phyloP scores from a whole-genome alignment of 2,329 filamentous ascomycete genomes.

The Sporothrix phasma region DNA sequence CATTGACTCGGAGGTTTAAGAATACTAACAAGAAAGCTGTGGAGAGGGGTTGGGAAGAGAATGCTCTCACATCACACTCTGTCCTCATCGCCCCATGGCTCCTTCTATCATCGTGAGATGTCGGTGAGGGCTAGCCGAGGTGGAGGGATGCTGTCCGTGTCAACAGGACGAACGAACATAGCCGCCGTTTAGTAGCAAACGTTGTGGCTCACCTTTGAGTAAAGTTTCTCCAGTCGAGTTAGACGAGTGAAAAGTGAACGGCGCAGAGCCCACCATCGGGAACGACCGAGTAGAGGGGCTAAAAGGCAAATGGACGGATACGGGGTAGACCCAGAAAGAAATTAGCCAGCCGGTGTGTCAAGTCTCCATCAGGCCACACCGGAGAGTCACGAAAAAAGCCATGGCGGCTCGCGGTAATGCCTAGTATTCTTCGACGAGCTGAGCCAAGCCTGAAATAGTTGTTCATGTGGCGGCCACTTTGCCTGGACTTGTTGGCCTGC shows the following conservation, averaged over 20 bases:
- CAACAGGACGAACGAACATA: background rate
- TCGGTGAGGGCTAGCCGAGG: background rate
- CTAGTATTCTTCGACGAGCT: too few species aligned
- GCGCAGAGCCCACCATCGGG: background rate
- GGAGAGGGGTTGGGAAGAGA: background rate
- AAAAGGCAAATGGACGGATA: background rate
- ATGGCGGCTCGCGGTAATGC: background rate
- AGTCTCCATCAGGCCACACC: background rate
- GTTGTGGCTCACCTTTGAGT: too few species aligned
- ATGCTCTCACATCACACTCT: background rate
- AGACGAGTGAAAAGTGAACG: background rate
- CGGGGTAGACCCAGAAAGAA: background rate
- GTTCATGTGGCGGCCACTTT: too few species aligned
- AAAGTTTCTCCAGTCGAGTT: too few species aligned
- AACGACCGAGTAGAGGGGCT: background rate
- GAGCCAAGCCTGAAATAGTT: background rate
- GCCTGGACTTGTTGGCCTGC: background rate
- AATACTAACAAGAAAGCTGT: background rate
- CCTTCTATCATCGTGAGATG: conserved; percentile 1
- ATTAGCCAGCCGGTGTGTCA: background rate
- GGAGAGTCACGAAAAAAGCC: background rate
- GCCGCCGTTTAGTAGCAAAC: background rate
- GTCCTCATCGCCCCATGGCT: background rate
- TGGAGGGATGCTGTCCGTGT: background rate
- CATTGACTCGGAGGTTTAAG: too few species aligned